Evolutionary conservation across 805 yeast genomes (phyloP), one percentile per base, ranked within the genome.

Genomic region (Suhomyces emberorum): DNA sequence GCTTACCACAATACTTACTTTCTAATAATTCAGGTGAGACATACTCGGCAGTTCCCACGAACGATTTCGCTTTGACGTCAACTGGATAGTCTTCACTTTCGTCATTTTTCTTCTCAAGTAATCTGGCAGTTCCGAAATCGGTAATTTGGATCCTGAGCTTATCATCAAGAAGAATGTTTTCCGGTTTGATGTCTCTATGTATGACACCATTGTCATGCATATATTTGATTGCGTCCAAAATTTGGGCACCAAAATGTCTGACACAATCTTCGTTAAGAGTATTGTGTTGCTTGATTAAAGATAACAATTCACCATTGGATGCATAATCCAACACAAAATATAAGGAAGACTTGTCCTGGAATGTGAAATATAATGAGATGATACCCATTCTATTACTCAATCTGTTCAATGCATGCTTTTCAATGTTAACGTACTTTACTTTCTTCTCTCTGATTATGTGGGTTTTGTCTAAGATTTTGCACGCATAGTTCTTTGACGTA

Each of bases 1-100:
- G 71, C 43, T 75, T 76, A 4, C 82, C 81, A 48, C 79, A 72
- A 47, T 77, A 81, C 49, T 83, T 84, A 50, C 75, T 84, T 44
- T 81, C 86, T 41, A 85, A 63, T 25, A 85, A 62, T 50, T 85
- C 95, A 0, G 95, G 95, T 0, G 89, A 81, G 5, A 84, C 89
- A 49, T 83, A 83, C 48, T 83, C 91, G 0, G 91, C 91, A 0
- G 91, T 84, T 3, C 95, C 95, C 19, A 85, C 95, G 61, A 85
- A 85, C 0, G 93, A 84, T 46, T 76, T 81, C 4, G 93, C 88
- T 48, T 79, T 70, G 1, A 79, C 77, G 49, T 83, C 83, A 11
- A 71, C 52, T 7, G 89, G 88, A 51, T 78, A 83, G 7, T 60
- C 64, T 25, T 74, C 79, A n/a, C 69, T 60, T 14, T 54, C 62